Evolutionary conservation across 768 basidiomycete genomes (phyloP), one percentile per base, ranked within the genome.

Genomic region (Phaffia australis): DNA sequence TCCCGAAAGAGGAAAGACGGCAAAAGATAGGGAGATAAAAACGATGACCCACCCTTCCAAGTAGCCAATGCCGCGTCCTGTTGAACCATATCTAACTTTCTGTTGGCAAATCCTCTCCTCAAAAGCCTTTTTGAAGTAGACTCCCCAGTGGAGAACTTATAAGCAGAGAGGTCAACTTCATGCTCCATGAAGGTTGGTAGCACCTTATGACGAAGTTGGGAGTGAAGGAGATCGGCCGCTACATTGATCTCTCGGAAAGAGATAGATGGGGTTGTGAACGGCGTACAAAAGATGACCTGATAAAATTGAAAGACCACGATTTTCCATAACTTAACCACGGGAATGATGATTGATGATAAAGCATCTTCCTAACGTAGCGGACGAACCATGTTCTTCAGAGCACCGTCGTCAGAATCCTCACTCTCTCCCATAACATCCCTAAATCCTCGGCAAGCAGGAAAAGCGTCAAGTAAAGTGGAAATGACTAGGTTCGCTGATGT

Each of bases 211-310:
- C 66, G 60, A 15, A 67, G 61, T 19, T 18, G 35, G 2, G 60
- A 62, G 7, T 25, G 30, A 27, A 61, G 60, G 54, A 30, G 58
- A 49, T 67, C 60, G 27, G 35, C 49, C 30, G n/a, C 27, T 18
- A 51, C 30, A 1, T n/a, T 19, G 42, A 48, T n/a, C 0, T 84
- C 76, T 18, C 78, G 72, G 46, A 86, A 83, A 80, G 89, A 86
- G 16, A 80, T 80, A 58, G 88, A 73, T 2, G 83, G 80, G 18
- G 73, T 71, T 8, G 78, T 52, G 15, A 84, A 83, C 29, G 79
- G 77, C 0, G 85, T 86, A 75, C 92, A 94, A 77, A 94, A 86
- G 72, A 91, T 82, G 19, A 90, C 86, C 91, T 92, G 66, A 27
- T 49, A 19, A 23, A 25, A 42, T 47, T 29, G 56, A 46, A 56